Percentiles rank a stretch among this genome's conserved stretches.
Evolutionary conservation across 768 basidiomycete species (phyloP).

Genomic region (Russula brevipes): DNA sequence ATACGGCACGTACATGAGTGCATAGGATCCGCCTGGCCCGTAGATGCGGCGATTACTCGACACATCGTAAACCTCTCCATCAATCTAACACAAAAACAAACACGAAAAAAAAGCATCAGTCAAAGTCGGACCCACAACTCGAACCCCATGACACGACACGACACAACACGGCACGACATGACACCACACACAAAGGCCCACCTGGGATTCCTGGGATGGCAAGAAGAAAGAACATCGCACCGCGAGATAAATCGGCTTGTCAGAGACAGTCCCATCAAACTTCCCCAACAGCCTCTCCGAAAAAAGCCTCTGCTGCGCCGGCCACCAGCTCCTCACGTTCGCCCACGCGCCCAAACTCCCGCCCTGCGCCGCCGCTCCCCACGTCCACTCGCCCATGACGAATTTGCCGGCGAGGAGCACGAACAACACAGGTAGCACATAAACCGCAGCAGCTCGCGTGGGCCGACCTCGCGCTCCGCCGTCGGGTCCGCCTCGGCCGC

Average conservation of each 20-base stretch:
- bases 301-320: slow-evolving; percentile 64
- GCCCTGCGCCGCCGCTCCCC: slow-evolving; percentile 53
- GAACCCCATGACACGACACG: slow-evolving; percentile 38
- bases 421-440: slow-evolving; percentile 49
- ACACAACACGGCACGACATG: background rate
- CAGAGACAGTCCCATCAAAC: slow-evolving; percentile 65
- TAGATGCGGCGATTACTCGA: slow-evolving; percentile 69
- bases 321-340: slow-evolving; percentile 56
- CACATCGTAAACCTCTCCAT: slow-evolving; percentile 91
- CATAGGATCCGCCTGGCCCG: slow-evolving; percentile 84
- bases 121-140: slow-evolving; percentile 33
- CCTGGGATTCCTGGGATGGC: too few relatives aligned
- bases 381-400: slow-evolving; percentile 78
- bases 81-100: slow-evolving; percentile 50
- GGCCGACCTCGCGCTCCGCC: slow-evolving; percentile 57
- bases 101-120: slow-evolving; percentile 19
- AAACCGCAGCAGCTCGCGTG: slow-evolving; percentile 65
- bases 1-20: slow-evolving; percentile 50
- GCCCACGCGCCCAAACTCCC: slow-evolving; percentile 50
- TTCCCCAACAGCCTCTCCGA: slow-evolving; percentile 62
- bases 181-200: background rate
- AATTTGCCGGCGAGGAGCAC: slow-evolving; percentile 74
- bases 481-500: slow-evolving; percentile 73
- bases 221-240: too few relatives aligned
- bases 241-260: slow-evolving; percentile 77